A percentile compares a stretch with the other conserved stretches of the same genome.
phyloP scores from a whole-genome alignment of 148 eudicot species.

The Rhododendron kiyosumense region DNA sequence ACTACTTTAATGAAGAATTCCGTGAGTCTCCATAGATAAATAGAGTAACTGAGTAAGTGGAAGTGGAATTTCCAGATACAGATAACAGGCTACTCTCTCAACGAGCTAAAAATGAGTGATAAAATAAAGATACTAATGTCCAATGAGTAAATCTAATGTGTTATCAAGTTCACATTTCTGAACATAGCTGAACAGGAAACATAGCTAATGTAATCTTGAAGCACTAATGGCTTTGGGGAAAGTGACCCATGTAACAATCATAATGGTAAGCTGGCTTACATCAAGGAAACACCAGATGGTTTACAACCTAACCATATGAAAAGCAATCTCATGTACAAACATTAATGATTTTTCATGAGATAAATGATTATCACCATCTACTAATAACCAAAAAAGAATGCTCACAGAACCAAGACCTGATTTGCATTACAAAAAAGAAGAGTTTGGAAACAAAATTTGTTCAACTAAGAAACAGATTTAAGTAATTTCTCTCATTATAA shows the following conservation, averaged over 20 bases:
- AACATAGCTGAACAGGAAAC: background rate
- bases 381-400: background rate
- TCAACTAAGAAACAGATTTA: background rate
- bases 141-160: background rate
- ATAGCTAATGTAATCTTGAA: background rate
- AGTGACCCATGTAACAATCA: background rate
- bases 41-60: background rate
- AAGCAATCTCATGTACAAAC: background rate
- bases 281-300: background rate
- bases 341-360: background rate
- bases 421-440: background rate
- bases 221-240: background rate
- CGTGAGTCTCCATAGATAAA: background rate
- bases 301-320: background rate
- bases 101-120: background rate
- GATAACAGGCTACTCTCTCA: background rate
- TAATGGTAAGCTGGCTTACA: background rate
- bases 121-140: background rate
- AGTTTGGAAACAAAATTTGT: slow-evolving; percentile 3
- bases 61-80: background rate
- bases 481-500: background rate
- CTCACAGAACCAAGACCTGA: background rate
- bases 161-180: background rate
- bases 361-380: background rate
- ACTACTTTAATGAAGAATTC: background rate